phyloP scores from a whole-genome alignment of 1,139 yeast genomes.

The Candida buenavistaensis region DNA sequence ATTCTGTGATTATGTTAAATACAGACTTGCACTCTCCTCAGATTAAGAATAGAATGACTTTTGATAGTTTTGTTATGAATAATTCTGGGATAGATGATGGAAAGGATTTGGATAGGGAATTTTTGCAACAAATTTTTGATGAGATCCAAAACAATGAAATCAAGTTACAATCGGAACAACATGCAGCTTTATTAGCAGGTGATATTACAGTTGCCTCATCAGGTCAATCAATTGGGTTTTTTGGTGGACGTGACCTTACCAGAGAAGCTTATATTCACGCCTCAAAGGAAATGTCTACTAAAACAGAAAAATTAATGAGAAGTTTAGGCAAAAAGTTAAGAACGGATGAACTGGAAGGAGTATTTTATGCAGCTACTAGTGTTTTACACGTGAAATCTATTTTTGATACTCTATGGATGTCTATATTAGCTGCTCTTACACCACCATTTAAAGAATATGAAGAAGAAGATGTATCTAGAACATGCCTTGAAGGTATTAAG shows the following conservation, averaged over 20 bases:
- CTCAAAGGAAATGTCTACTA: conserved; percentile 85
- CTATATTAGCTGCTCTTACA: conserved; percentile 88
- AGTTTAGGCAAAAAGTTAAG: conserved; percentile 54
- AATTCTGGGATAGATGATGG: conserved; percentile 95
- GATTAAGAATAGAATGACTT: conserved; percentile 80
- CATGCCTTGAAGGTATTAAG: conserved; percentile 83
- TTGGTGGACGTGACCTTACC: conserved; percentile 72
- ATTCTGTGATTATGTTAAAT: conserved; percentile 89
- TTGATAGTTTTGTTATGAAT: conserved; percentile 81
- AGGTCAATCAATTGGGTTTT: conserved; percentile 55
- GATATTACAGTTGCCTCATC: conserved; percentile 39
- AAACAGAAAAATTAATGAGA: conserved; percentile 84
- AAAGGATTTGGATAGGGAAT: conserved; percentile 74
- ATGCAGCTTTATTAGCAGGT: conserved; percentile 80
- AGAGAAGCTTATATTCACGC: conserved; percentile 92
- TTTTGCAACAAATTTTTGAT: conserved; percentile 63
- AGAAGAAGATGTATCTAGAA: conserved; percentile 68
- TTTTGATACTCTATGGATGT: conserved; percentile 96
- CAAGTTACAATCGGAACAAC: conserved; percentile 89
- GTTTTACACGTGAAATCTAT: conserved; percentile 90
- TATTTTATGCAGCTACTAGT: conserved; percentile 61
- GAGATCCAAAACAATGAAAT: conserved; percentile 86
- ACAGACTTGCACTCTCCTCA: conserved; percentile 93
- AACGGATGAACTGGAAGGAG: conserved; percentile 24
- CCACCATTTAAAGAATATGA: conserved; percentile 91